phyloP scores from a whole-genome alignment of 495 filamentous ascomycete species.

The Friedmanniomyces simplex region DNA sequence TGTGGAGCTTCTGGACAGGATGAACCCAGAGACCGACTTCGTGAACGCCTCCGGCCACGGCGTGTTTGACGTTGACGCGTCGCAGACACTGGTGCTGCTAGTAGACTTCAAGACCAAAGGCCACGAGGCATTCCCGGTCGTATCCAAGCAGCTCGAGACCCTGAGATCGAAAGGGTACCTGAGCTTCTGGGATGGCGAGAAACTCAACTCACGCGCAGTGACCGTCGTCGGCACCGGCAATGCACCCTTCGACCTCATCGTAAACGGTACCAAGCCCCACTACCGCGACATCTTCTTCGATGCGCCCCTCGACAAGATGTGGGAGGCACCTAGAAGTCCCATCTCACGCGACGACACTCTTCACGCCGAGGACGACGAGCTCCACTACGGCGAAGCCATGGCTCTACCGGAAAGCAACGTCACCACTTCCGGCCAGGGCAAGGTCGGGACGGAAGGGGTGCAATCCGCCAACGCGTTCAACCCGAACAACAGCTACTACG shows the following conservation, averaged over 20 bases:
- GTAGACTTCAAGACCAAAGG: conserved; percentile 33
- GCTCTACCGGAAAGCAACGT: background rate
- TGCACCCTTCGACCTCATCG: conserved; percentile 53
- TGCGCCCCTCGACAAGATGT: conserved; percentile 37
- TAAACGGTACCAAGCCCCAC: conserved; percentile 37
- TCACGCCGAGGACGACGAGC: background rate
- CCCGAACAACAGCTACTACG: conserved; percentile 44
- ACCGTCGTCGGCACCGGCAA: conserved; percentile 76
- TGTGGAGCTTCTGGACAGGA: conserved; percentile 23
- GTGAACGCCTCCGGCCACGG: conserved; percentile 19
- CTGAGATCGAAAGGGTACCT: conserved; percentile 28
- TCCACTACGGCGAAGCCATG: background rate
- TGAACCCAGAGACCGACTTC: conserved; percentile 22
- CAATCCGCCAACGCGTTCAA: conserved; percentile 26
- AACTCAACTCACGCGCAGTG: conserved; percentile 28
- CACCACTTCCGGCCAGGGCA: conserved; percentile 13
- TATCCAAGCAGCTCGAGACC: conserved; percentile 22
- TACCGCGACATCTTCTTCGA: conserved; percentile 60
- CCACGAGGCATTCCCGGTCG: conserved; percentile 20
- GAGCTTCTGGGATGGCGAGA: conserved; percentile 38
- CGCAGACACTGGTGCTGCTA: conserved; percentile 28
- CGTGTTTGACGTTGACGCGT: conserved; percentile 26
- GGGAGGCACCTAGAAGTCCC: background rate
- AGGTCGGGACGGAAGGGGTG: conserved; percentile 10
- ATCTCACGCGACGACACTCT: background rate